These are phyloP conservation scores for Fusarium subglutinans DNA, from an alignment of 2,329 filamentous ascomycete species.

Conservation along the genomic window DNA sequence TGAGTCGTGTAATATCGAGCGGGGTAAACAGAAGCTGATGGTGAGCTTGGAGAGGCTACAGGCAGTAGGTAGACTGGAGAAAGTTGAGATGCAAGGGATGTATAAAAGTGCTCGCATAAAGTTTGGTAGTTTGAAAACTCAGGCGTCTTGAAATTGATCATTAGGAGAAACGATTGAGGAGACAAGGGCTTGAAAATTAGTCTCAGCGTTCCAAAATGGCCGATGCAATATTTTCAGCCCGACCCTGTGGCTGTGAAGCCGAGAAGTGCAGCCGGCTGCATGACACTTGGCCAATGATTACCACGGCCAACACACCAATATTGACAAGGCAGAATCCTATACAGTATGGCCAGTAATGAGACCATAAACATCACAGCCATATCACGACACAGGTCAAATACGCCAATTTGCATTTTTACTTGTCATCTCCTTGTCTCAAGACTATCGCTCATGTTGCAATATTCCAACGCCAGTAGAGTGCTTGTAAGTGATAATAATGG, in stretches of 20 bases:
- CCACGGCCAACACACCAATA: neutral
- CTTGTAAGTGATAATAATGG: neutral
- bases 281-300: neutral
- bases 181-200: neutral
- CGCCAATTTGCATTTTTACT: neutral
- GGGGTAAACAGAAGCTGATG: neutral
- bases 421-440: neutral
- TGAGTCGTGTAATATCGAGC: neutral
- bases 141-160: accelerated
- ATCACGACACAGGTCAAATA: neutral
- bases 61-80: neutral
- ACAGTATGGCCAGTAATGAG: neutral
- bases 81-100: neutral
- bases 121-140: neutral
- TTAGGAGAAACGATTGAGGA: neutral
- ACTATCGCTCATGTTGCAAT: neutral
- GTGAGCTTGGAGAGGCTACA: neutral
- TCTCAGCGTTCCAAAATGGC: too few species aligned
- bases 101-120: neutral
- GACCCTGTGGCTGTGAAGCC: neutral
- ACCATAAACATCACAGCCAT: neutral
- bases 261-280: neutral
- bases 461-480: neutral
- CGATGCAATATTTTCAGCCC: neutral
- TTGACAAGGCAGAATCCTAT: neutral